Conservation (phyloP, 2,329 filamentous ascomycete genomes). For the Corinectria fuckeliana region DNA sequence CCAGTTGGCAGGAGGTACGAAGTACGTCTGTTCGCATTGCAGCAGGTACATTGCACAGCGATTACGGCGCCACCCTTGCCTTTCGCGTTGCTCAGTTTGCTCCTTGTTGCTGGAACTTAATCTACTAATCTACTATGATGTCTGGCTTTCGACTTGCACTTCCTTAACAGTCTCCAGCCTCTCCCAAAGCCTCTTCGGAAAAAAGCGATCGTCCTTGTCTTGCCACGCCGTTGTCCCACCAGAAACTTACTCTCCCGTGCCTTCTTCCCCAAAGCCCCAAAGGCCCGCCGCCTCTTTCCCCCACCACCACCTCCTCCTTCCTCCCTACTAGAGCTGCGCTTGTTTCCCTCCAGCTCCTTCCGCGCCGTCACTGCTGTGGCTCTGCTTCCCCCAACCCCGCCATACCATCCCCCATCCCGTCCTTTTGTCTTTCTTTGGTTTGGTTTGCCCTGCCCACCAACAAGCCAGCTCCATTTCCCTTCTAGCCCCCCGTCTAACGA, state of each 20-base stretch:
- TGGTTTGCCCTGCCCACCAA: conserved; percentile 21
- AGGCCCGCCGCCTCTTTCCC: conserved; percentile 17
- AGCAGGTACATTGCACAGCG: conserved; percentile 3
- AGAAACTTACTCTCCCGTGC: background rate
- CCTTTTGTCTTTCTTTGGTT: conserved; percentile 17
- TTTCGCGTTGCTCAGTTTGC: background rate
- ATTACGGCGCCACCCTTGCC: background rate
- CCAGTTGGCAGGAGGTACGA: background rate
- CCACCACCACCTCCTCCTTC: conserved; percentile 10
- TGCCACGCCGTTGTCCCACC: conserved; percentile 1
- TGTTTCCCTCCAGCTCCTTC: conserved; percentile 17
- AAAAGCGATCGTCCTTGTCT: background rate
- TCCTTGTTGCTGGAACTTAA: background rate
- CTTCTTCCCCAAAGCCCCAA: conserved; percentile 11
- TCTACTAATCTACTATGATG: no score
- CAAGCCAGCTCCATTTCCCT: conserved; percentile 27
- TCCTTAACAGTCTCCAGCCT: background rate
- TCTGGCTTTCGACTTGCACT: background rate
- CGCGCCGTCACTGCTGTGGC: conserved; percentile 10
- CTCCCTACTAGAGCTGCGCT: conserved; percentile 18
- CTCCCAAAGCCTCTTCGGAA: background rate
- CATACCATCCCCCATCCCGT: conserved; percentile 29
- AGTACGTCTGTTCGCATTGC: background rate
- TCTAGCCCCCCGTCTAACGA: conserved; percentile 27
- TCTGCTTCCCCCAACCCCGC: conserved; percentile 36